A percentile compares a stretch with the other conserved stretches of the same genome.
Evolutionary conservation across 2,329 filamentous ascomycete species (phyloP).

Genomic region (Helotiales sp.): DNA sequence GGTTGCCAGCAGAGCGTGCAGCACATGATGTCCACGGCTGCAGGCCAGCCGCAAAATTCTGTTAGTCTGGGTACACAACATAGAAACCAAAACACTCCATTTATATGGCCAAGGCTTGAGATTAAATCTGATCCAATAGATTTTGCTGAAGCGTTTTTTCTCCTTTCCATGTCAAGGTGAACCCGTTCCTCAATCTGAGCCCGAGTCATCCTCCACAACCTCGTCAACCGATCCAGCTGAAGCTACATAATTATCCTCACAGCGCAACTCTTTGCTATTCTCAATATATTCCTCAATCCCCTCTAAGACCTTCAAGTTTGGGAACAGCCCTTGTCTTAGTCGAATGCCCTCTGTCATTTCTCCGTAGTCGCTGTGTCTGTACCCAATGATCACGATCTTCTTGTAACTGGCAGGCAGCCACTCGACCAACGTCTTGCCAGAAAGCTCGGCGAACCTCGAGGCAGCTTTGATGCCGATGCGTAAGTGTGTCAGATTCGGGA

Average conservation of each 20-base stretch:
- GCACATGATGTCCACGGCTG: too few relatives aligned
- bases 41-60: too few relatives aligned
- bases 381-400: constrained; percentile 4
- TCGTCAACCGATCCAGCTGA: constrained; percentile 7
- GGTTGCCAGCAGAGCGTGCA: too few relatives aligned
- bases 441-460: constrained; percentile 9
- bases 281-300: constrained; percentile 13
- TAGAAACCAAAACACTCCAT: too few relatives aligned
- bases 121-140: too few relatives aligned
- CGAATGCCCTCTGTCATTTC: constrained; percentile 9
- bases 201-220: not conserved
- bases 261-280: not conserved
- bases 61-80: too few relatives aligned
- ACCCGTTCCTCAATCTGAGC: not conserved
- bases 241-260: constrained; percentile 2
- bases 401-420: constrained; percentile 15
- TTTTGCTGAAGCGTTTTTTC: too few relatives aligned
- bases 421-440: not conserved
- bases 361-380: not conserved
- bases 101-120: too few relatives aligned
- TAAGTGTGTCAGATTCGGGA: constrained; percentile 3
- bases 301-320: constrained; percentile 3
- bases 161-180: not conserved
- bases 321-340: constrained; percentile 1
- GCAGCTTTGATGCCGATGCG: constrained; percentile 10